Base-by-base conservation (phyloP, 768 basidiomycete genomes). In the Collybiopsis confluens region DNA sequence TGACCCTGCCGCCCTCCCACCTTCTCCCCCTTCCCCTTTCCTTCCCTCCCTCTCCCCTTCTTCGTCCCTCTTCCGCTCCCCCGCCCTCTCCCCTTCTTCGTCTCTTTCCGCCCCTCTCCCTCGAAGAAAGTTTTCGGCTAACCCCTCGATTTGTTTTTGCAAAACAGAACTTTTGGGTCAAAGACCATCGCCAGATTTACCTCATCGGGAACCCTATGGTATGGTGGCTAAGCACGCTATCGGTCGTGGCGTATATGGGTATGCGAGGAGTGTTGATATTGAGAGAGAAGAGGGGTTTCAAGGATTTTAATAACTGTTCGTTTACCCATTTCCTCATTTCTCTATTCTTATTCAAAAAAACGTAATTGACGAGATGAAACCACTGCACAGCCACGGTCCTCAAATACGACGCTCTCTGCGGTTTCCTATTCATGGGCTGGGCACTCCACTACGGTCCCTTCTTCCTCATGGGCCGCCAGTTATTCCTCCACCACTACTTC, bases 121-220 rank as follows among this genome's bases (percentile, higher is more conserved):
- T n/a, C n/a, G n/a, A n/a, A n/a, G n/a, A n/a, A n/a, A n/a, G n/a
- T n/a, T n/a, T n/a, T n/a, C n/a, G n/a, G n/a, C n/a, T n/a, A n/a
- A n/a, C n/a, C n/a, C n/a, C n/a, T n/a, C n/a, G n/a, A n/a, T n/a
- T n/a, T n/a, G n/a, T n/a, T n/a, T n/a, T n/a, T n/a, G n/a, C n/a
- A n/a, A n/a, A n/a, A n/a, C n/a, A 94, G 93, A 97, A 95, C 70
- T 98, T 98, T 72, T 98, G 97, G 97, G 92, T 97, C 41, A 94
- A 94, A 69, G 92, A 98, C 57, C 88, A 98, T 65, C 81, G 82
- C 40, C 97, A 99, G 63, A 89, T 99, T 56, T 99, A 99, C 68
- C 80, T 98, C 41, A 77, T 97, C 21, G 97, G 97, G 2, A 99
- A 98, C 65, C 92, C 95, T 0, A 74, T 95, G 58, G 79, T 96